Evolutionary conservation across 371 early-diverging fungal genomes (phyloP).

Genomic region (Choanephora cucurbitarum): DNA sequence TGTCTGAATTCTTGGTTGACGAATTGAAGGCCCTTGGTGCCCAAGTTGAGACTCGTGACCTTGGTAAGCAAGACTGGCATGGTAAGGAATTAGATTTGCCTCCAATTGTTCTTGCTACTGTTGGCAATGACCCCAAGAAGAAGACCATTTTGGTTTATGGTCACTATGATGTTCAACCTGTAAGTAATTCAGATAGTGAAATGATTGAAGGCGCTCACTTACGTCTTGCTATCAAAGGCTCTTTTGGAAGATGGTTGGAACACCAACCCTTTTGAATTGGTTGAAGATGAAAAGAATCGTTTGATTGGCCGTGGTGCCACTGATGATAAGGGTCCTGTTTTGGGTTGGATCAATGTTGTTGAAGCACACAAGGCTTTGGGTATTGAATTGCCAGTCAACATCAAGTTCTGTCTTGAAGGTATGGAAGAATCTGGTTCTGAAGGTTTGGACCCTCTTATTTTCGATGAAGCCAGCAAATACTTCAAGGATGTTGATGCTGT

Average conservation of each 20-base stretch:
- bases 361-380: constrained; percentile 92
- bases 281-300: constrained; percentile 81
- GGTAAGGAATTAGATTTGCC: constrained; percentile 81
- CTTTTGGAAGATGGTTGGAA: constrained; percentile 95
- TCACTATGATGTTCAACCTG: constrained; percentile 95
- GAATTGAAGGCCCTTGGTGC: constrained; percentile 82
- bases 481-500: constrained; percentile 91
- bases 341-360: constrained; percentile 93
- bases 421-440: constrained; percentile 90
- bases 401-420: constrained; percentile 96
- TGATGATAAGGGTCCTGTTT: constrained; percentile 95
- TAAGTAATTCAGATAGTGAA: constrained; percentile 20
- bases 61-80: constrained; percentile 86
- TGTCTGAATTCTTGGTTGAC: constrained; percentile 86
- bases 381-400: constrained; percentile 89
- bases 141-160: constrained; percentile 96
- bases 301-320: constrained; percentile 91
- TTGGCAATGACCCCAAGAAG: constrained; percentile 89
- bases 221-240: constrained; percentile 54
- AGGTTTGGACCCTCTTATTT: constrained; percentile 91
- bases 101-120: constrained; percentile 89
- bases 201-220: background rate
- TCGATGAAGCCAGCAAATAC: constrained; percentile 80
- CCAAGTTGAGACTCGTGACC: constrained; percentile 64
- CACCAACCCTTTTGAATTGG: constrained; percentile 88